phyloP scores from a whole-genome alignment of 306 rosid genomes.

The Pyrus bretschneideri region DNA sequence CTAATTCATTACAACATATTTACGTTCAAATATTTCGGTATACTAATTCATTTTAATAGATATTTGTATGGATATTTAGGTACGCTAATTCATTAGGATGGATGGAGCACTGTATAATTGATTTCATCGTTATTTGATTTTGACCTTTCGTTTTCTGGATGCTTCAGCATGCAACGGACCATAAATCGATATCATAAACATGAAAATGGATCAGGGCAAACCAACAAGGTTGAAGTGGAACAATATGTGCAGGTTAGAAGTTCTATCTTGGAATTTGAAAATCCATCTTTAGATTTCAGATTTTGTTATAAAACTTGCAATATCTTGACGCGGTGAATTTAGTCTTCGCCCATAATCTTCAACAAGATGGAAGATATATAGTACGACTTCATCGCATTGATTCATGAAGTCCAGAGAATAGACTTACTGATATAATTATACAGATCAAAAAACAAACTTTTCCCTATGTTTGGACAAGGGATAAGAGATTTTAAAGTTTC shows the following conservation, averaged over 20 bases:
- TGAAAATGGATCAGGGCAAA: constrained; percentile 15
- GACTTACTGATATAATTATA: neutral
- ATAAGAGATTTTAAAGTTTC: too few species aligned
- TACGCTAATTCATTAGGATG: too few species aligned
- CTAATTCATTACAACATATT: too few species aligned
- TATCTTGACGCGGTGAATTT: neutral
- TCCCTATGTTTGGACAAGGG: neutral
- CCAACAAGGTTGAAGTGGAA: constrained; percentile 23
- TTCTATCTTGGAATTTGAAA: constrained; percentile 1
- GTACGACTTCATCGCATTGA: too few species aligned
- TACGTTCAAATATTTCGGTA: too few species aligned
- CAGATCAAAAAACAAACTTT: neutral
- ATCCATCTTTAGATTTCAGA: neutral
- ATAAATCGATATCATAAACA: constrained; percentile 34
- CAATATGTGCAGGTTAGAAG: constrained; percentile 41
- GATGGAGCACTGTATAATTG: neutral
- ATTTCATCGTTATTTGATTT: neutral
- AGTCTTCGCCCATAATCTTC: neutral
- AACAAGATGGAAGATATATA: neutral
- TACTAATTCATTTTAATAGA: too few species aligned
- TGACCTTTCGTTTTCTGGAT: constrained; percentile 1
- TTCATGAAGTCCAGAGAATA: too few species aligned
- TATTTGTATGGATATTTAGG: too few species aligned
- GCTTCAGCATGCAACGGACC: constrained; percentile 40
- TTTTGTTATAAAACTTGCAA: neutral